Percentiles rank a stretch among this genome's conserved stretches.
These are phyloP conservation scores for Epicoccum sorghinum DNA, from an alignment of 2,329 filamentous ascomycete genomes.

Conservation along the genomic window DNA sequence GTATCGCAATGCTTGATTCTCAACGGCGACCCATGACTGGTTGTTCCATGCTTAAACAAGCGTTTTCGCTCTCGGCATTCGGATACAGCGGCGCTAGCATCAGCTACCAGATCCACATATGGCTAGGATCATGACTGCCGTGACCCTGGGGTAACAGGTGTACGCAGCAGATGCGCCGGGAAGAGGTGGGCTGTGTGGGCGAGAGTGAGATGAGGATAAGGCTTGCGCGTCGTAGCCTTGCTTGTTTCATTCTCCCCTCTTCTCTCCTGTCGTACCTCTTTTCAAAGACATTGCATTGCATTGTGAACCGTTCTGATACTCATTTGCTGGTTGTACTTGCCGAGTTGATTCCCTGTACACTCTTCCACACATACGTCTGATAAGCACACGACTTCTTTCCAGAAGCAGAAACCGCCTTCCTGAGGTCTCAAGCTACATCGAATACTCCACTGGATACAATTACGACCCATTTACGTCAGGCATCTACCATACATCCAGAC, in stretches of 20 bases:
- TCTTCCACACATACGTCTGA: conserved; percentile 7
- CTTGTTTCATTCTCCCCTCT: conserved; percentile 5
- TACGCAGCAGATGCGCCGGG: conserved; percentile 1
- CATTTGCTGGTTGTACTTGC: conserved; percentile 5
- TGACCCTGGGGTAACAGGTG: conserved; percentile 15
- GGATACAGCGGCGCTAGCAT: conserved; percentile 12
- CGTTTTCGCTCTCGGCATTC: conserved; percentile 13
- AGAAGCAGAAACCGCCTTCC: neutral
- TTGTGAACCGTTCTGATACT: neutral
- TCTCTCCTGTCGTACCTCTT: neutral
- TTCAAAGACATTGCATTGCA: neutral
- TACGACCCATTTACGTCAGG: neutral
- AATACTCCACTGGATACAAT: neutral
- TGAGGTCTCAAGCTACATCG: neutral
- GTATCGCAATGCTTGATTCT: conserved; percentile 24
- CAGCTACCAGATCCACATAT: neutral
- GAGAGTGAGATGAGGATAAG: conserved; percentile 5
- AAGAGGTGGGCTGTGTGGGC: conserved; percentile 7
- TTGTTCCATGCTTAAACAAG: conserved; percentile 13
- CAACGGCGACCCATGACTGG: conserved; percentile 27
- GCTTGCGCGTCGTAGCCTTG: conserved; percentile 9
- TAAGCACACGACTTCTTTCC: conserved; percentile 13
- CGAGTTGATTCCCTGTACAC: conserved; percentile 8
- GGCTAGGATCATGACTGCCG: conserved; percentile 8
- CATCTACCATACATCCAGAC: neutral